Percentiles rank a stretch among this genome's conserved stretches.
Evolutionary conservation across 352 stramenopile genomes (phyloP).

Genomic region (Aphanomyces invadans): DNA sequence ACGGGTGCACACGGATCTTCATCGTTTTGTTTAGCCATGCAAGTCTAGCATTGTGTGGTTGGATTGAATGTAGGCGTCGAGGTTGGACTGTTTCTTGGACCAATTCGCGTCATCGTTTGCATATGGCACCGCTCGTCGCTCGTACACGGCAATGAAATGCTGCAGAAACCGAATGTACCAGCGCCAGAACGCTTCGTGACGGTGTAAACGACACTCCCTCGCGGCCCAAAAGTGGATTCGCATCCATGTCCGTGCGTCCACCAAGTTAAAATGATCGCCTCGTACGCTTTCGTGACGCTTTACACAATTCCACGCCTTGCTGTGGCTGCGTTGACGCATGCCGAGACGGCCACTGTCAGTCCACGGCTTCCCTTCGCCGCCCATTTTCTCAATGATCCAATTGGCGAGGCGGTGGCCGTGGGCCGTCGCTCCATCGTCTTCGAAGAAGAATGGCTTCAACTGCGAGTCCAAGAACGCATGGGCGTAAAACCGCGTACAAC

Average conservation of each 20-base stretch:
- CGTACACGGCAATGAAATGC: conserved; percentile 49
- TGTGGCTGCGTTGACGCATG: conserved; percentile 13
- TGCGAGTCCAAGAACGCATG: conserved; percentile 19
- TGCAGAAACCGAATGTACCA: conserved; percentile 54
- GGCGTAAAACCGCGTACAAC: conserved; percentile 17
- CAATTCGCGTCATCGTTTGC: conserved; percentile 39
- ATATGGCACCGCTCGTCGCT: conserved; percentile 37
- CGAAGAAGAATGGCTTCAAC: conserved; percentile 20
- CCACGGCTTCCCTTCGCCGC: conserved; percentile 16
- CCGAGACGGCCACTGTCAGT: conserved; percentile 6
- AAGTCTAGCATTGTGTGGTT: conserved; percentile 32
- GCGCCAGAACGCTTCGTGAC: conserved; percentile 36
- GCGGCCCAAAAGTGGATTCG: conserved; percentile 54
- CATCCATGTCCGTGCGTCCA: conserved; percentile 59
- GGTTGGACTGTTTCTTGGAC: conserved; percentile 35
- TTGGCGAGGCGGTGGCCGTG: conserved; percentile 19
- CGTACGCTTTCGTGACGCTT: conserved; percentile 10
- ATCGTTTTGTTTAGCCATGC: neutral
- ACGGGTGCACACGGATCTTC: no score
- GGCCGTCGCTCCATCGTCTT: conserved; percentile 12
- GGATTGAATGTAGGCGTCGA: conserved; percentile 34
- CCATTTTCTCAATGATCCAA: conserved; percentile 25
- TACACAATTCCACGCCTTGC: conserved; percentile 9
- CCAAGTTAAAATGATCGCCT: conserved; percentile 45
- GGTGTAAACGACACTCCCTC: conserved; percentile 32